Evolutionary conservation across 805 yeast species (phyloP).

Genomic region (Wickerhamiella cacticola): DNA sequence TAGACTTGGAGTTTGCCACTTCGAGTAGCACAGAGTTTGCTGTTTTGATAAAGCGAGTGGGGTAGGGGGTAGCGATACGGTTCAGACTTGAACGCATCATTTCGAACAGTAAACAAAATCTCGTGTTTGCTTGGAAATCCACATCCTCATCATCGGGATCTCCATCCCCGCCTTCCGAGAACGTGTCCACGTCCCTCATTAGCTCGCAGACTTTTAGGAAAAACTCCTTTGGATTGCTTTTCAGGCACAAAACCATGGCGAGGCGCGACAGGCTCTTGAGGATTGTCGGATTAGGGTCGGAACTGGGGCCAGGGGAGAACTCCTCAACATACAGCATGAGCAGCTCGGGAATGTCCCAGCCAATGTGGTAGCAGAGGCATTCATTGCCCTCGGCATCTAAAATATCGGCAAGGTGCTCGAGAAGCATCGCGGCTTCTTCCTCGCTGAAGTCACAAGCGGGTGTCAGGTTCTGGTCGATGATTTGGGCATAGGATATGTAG

Average conservation of each 20-base stretch:
- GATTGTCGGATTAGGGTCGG: slow-evolving; percentile 19
- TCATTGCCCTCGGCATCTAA: slow-evolving; percentile 30
- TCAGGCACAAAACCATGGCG: slow-evolving; percentile 50
- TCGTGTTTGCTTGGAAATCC: slow-evolving; percentile 27
- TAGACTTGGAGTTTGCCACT: slow-evolving; percentile 36
- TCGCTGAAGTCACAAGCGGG: slow-evolving; percentile 37
- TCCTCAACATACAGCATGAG: slow-evolving; percentile 41
- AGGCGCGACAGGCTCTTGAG: slow-evolving; percentile 34
- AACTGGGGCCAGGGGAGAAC: slow-evolving; percentile 12
- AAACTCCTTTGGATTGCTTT: slow-evolving; percentile 74
- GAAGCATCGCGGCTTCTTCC: slow-evolving; percentile 34
- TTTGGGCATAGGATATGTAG: slow-evolving; percentile 58
- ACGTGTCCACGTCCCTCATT: slow-evolving; percentile 3
- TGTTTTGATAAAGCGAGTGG: slow-evolving; percentile 68
- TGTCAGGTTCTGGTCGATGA: slow-evolving; percentile 48
- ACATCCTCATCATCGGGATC: slow-evolving; percentile 14
- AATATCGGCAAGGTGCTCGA: slow-evolving; percentile 36
- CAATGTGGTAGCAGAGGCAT: slow-evolving; percentile 51
- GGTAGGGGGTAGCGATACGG: slow-evolving; percentile 55
- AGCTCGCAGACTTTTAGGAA: slow-evolving; percentile 45
- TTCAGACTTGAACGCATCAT: slow-evolving; percentile 46
- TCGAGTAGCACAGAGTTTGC: slow-evolving; percentile 48
- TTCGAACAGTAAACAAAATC: slow-evolving; percentile 57
- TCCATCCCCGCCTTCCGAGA: slow-evolving; percentile 16
- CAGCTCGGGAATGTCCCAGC: slow-evolving; percentile 83